Evolutionary conservation across 805 yeast genomes (phyloP).

Genomic region (Pichia gijzeniarum): DNA sequence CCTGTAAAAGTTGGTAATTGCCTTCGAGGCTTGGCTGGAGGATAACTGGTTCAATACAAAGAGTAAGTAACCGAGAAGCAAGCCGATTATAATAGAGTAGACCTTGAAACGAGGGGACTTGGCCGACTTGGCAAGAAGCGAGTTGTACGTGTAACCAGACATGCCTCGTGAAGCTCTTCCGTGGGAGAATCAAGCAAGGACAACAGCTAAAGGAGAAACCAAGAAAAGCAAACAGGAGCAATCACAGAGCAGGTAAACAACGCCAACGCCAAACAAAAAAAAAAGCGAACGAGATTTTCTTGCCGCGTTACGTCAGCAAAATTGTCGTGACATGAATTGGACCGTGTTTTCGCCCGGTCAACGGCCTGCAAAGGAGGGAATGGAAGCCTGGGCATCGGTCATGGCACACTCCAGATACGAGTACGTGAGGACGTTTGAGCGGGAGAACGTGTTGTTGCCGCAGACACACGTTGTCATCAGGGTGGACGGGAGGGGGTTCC

Average conservation of each 20-base stretch:
- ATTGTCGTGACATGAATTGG: not conserved
- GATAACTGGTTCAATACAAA: constrained; percentile 21
- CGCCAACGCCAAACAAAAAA: no score
- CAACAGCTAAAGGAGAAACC: no score
- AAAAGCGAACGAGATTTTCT: no score
- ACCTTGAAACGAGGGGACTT: constrained; percentile 16
- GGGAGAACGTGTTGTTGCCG: constrained; percentile 65
- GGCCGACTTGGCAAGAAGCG: not conserved
- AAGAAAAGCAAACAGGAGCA: not conserved
- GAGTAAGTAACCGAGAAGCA: constrained; percentile 23
- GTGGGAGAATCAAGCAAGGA: no score
- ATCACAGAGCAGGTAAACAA: no score
- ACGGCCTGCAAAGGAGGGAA: not conserved
- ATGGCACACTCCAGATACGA: constrained; percentile 88
- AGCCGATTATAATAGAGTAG: constrained; percentile 23
- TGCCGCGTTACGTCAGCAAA: not conserved
- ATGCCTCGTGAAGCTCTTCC: no score
- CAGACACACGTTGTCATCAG: constrained; percentile 78
- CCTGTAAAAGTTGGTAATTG: constrained; percentile 27
- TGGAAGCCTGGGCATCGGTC: not conserved
- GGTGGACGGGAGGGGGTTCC: constrained; percentile 93
- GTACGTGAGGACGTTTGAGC: constrained; percentile 78
- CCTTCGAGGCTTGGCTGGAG: constrained; percentile 23
- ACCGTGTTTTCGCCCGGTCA: no score
- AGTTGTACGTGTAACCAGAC: not conserved